Conservation (phyloP, 495 filamentous ascomycete species). For the Penicillium bovifimosum region DNA sequence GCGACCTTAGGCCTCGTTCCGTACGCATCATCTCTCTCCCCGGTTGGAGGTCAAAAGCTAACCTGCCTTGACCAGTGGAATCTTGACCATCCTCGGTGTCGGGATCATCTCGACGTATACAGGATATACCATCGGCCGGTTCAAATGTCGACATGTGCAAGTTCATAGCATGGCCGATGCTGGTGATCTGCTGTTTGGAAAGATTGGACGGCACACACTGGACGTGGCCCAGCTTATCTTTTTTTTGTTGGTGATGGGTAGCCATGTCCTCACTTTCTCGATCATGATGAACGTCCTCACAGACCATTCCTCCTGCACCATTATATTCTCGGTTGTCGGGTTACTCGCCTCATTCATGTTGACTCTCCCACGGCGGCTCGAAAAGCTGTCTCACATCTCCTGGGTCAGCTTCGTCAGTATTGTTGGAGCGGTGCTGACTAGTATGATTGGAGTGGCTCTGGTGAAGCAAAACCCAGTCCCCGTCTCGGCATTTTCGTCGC, state of each 20-base stretch:
- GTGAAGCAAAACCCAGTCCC: slow-evolving; percentile 25
- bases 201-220: slow-evolving; percentile 51
- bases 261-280: slow-evolving; percentile 64
- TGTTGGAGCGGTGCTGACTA: slow-evolving; percentile 55
- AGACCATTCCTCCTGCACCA: slow-evolving; percentile 54
- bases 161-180: slow-evolving; percentile 65
- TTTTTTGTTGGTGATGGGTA: slow-evolving; percentile 66
- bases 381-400: slow-evolving; percentile 50
- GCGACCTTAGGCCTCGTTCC: slow-evolving; percentile 53
- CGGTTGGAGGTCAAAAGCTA: slow-evolving; percentile 20
- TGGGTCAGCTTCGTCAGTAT: slow-evolving; percentile 59
- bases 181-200: slow-evolving; percentile 54
- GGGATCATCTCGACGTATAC: slow-evolving; percentile 67
- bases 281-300: slow-evolving; percentile 65
- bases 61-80: slow-evolving; percentile 48
- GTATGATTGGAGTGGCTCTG: slow-evolving; percentile 56
- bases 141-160: slow-evolving; percentile 58
- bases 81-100: slow-evolving; percentile 53
- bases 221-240: slow-evolving; percentile 55
- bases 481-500: slow-evolving; percentile 34
- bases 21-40: slow-evolving; percentile 19
- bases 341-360: slow-evolving; percentile 53
- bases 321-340: slow-evolving; percentile 57
- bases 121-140: slow-evolving; percentile 61
- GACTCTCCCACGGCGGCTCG: slow-evolving; percentile 56